Conservation (phyloP, 2,329 filamentous ascomycete genomes). For the Rhynchosporium agropyri region DNA sequence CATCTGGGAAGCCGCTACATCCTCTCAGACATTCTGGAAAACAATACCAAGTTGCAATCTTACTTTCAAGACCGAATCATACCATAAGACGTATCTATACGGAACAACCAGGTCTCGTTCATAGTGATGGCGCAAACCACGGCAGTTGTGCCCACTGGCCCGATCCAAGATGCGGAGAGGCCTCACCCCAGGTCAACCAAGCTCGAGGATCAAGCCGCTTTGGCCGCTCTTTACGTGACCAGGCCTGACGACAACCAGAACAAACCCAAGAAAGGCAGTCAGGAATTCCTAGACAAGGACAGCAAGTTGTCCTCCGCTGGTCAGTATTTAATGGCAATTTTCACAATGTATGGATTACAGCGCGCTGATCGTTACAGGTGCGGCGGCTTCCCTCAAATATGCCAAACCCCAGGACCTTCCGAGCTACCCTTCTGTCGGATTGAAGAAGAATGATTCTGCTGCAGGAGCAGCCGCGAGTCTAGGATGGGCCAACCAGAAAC, state of each 20-base stretch:
- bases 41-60: not conserved
- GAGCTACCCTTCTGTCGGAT: conserved; percentile 70
- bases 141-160: conserved; percentile 26
- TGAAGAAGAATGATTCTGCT: conserved; percentile 57
- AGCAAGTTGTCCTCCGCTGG: conserved; percentile 60
- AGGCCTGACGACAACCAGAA: conserved; percentile 38
- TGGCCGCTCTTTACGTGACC: conserved; percentile 60
- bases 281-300: conserved; percentile 49
- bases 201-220: conserved; percentile 55
- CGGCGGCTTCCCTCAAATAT: conserved; percentile 67
- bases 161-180: conserved; percentile 28
- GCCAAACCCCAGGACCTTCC: conserved; percentile 73
- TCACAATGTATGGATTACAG: not conserved
- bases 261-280: conserved; percentile 23
- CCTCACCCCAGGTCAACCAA: conserved; percentile 32
- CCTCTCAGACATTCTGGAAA: not conserved
- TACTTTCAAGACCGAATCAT: not conserved
- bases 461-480: conserved; percentile 75
- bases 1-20: not conserved
- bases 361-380: conserved; percentile 48
- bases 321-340: conserved; percentile 43
- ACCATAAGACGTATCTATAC: not conserved
- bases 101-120: not conserved
- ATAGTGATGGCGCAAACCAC: conserved; percentile 26
- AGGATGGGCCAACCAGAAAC: conserved; percentile 70